Evolutionary conservation across 2,329 filamentous ascomycete genomes (phyloP).

Genomic region (Beauveria caledonica): DNA sequence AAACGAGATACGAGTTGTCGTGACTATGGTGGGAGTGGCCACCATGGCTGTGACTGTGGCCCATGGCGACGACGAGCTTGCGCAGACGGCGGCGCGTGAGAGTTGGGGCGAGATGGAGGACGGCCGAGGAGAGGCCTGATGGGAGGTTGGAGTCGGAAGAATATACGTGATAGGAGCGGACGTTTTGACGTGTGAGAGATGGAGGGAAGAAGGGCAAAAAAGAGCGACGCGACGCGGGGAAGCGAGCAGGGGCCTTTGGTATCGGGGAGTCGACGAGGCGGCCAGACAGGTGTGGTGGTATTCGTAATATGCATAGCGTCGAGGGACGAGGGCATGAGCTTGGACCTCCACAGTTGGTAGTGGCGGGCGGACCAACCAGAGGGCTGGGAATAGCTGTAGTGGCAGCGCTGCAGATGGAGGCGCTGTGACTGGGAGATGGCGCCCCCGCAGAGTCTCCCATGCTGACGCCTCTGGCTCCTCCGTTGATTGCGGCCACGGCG

Average conservation of each 20-base stretch:
- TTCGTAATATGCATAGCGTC: not conserved
- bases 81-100: conserved; percentile 14
- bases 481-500: not conserved
- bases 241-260: not conserved
- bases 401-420: not conserved
- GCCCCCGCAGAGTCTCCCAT: not conserved
- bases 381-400: not conserved
- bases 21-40: conserved; percentile 62
- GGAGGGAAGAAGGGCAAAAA: not conserved
- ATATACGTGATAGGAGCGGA: conserved; percentile 6
- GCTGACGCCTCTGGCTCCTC: not conserved
- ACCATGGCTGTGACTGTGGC: conserved; percentile 24
- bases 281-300: not conserved
- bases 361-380: not conserved
- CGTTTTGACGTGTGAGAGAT: not conserved
- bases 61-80: conserved; percentile 17
- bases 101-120: conserved; percentile 16
- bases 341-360: not conserved
- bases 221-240: not conserved
- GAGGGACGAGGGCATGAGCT: not conserved
- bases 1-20: conserved; percentile 91
- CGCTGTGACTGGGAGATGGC: not conserved
- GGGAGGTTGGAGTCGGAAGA: not conserved
- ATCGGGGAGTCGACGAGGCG: not conserved
- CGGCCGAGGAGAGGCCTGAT: conserved; percentile 1